Evolutionary conservation across 179 eudicot species (phyloP).

Genomic region (Sideroxylon spinosum): DNA sequence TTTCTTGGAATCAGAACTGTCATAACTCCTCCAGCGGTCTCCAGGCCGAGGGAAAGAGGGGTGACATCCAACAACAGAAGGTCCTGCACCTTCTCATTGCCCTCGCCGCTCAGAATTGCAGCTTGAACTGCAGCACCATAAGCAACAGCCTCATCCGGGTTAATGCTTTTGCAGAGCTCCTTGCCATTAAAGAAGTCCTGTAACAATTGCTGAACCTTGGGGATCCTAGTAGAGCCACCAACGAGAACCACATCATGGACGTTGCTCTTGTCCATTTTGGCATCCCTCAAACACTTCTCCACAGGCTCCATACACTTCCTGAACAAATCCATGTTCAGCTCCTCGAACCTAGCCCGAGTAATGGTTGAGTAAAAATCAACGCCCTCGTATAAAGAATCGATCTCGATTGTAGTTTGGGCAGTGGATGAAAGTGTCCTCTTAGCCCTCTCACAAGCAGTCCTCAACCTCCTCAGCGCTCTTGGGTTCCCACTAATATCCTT

Average conservation of each 20-base stretch:
- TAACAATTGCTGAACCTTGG: neutral
- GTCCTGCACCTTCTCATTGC: conserved; percentile 2
- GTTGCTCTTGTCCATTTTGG: neutral
- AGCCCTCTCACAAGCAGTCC: conserved; percentile 6
- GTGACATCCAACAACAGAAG: neutral
- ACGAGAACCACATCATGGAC: neutral
- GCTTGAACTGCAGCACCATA: neutral
- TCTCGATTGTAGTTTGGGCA: neutral
- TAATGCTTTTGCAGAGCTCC: conserved; percentile 2
- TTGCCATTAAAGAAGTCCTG: neutral
- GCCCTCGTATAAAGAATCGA: neutral
- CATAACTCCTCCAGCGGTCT: neutral
- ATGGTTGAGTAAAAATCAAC: conserved; percentile 1
- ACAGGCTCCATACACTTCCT: conserved; percentile 5
- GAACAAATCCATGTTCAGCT: conserved; percentile 1
- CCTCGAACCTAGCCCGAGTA: neutral
- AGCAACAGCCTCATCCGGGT: neutral
- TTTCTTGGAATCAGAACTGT: neutral
- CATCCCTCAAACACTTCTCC: neutral
- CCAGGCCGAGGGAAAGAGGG: neutral
- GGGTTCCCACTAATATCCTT: conserved; percentile 4
- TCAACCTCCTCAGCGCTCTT: conserved; percentile 1
- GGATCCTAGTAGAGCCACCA: neutral
- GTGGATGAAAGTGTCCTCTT: neutral
- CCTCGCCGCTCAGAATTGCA: conserved; percentile 1